Base-by-base conservation (phyloP, 108 stramenopile genomes). In the Cylindrotheca fusiformis region DNA sequence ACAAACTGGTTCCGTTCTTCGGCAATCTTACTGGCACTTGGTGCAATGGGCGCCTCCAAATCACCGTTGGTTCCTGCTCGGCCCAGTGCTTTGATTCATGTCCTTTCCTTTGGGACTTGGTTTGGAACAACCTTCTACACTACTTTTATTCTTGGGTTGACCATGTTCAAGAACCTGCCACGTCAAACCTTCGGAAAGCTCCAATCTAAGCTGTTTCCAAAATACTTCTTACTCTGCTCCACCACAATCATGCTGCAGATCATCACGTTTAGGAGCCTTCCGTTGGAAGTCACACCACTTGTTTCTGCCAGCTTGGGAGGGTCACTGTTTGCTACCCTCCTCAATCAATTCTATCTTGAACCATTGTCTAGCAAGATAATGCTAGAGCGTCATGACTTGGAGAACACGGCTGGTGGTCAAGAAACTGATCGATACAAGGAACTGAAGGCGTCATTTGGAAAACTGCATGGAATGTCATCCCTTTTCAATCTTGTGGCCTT, bases 121-220 rank as follows among this genome's bases (percentile, higher is more conserved):
- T 88, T 88, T 52, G 87, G 87, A 1, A 78, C 79, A 17, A 78
- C 73, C n/a, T 66, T 81, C 0, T 85, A 85, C 63, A 85, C 84
- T 17, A 87, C 89, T 2, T 93, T 93, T 65, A 47, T 91, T 18
- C 80, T 78, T 22, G 92, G 92, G 4, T 83, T 93, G 46, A 79
- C 79, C 31, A 90, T 90, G 89, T 86, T 91, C 67, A 84, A 88
- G 60, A 89, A 88, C 52, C 60, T 93, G 19, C 92, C 92, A 1
- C 55, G 87, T n/a, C 76, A 90, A 52, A 83, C 84, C 2, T 93
- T 93, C 69, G 92, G 92, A 26, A 73, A 79, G 32, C 60, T 93
- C 32, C 92, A 93, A 73, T 65, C 78, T 47, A 92, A 88, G 63
- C 66, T 92, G 3, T 92, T 92, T 60, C 91, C 91, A 4, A 58